Evolutionary conservation across 768 basidiomycete genomes (phyloP), one percentile per base, ranked within the genome.

Genomic region (Amanita molliuscula): DNA sequence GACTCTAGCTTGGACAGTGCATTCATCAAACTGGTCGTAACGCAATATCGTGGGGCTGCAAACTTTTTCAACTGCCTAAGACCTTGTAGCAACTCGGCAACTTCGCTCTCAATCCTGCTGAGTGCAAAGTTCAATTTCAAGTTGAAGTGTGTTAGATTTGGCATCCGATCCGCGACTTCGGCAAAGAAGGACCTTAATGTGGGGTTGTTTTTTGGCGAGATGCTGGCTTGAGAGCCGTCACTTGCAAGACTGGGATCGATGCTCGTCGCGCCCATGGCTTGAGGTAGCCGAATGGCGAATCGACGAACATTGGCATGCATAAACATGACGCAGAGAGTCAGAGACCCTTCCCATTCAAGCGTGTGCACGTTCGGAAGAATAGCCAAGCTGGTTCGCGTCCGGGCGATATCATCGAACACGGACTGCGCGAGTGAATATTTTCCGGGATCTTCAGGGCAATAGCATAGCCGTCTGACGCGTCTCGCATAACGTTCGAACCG

Each of bases 341-440:
- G 56, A 0, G 60, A 50, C 2, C 60, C 67, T 26, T 60, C 58
- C 79, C 80, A 84, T 15, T 69, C 62, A 4, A 85, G 64, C 2
- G 68, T 67, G 35, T 72, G 70, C 51, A 81, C 62, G 54, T 74
- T 74, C 6, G 82, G 82, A 2, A 84, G 60, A 45, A 83, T 71
- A 45, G 74, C 66, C 26, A 80, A 57, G 9, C 65, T 68, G 0
- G 74, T 72, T 3, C 82, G 70, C 7, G 81, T 76, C 38, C 77
- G 69, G 0, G 78, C 77, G 6, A 82, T 67, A 47, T 76, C 75
- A 58, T 82, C 78, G 55, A 78, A 75, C 50, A 68, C 67, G 45
- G 61, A 61, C 20, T 61, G 62, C 50, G 59, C 20, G 60, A 21
- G 20, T 56, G 48, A 20, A 18, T 51, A 13, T 55, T 48, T n/a